These are phyloP conservation scores for Fusarium metavorans DNA, from an alignment of 2,329 filamentous ascomycete genomes.

Conservation along the genomic window DNA sequence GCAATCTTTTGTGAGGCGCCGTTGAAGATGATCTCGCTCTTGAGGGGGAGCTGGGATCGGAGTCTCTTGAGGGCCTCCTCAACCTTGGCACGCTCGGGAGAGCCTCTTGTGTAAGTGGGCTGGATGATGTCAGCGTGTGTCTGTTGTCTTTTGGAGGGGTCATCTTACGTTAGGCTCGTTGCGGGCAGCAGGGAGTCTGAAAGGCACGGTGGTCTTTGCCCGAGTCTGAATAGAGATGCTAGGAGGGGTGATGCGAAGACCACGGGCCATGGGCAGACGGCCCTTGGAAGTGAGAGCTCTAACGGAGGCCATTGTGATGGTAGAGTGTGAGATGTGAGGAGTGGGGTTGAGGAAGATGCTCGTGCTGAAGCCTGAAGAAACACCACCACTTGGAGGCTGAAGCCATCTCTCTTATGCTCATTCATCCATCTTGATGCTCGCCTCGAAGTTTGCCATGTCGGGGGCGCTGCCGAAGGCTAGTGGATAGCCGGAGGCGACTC, in stretches of 20 bases:
- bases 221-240: conserved; percentile 37
- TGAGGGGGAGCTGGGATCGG: conserved; percentile 46
- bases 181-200: conserved; percentile 47
- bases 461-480: conserved; percentile 17
- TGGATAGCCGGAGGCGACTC: conserved; percentile 18
- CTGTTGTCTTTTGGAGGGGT: accelerated
- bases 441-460: conserved; percentile 12
- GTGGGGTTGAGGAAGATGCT: not conserved
- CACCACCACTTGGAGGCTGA: conserved; percentile 8
- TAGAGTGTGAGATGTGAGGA: not conserved
- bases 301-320: conserved; percentile 34
- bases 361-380: conserved; percentile 11
- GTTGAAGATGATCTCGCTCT: conserved; percentile 49
- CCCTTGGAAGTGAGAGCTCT: conserved; percentile 35
- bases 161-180: conserved; percentile 50
- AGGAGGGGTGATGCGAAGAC: conserved; percentile 19
- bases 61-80: conserved; percentile 47
- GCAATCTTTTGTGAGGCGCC: conserved; percentile 44
- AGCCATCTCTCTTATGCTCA: conserved; percentile 35
- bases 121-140: conserved; percentile 5
- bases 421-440: conserved; percentile 2
- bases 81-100: conserved; percentile 46
- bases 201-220: conserved; percentile 45
- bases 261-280: conserved; percentile 29
- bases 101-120: conserved; percentile 47